phyloP scores from a whole-genome alignment of 1,139 yeast genomes.

The Sugiyamaella grinbergsii region DNA sequence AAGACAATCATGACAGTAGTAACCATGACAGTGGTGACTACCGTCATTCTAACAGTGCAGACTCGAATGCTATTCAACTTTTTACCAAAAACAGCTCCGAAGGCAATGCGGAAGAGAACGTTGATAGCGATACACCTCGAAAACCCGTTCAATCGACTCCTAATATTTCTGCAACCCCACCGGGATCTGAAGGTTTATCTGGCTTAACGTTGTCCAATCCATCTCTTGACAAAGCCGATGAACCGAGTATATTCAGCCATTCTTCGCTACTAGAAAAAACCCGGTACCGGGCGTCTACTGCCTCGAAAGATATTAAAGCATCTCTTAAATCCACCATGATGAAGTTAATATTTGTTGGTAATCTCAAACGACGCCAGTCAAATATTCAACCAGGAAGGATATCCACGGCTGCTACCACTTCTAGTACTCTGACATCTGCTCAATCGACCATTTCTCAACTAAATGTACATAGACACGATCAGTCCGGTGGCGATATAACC shows the following conservation, averaged over 20 bases:
- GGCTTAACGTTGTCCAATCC: conserved; percentile 10
- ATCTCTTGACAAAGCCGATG: conserved; percentile 12
- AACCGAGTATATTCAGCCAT: conserved; percentile 15
- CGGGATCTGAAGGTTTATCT: conserved; percentile 5
- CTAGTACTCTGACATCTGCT: conserved; percentile 20
- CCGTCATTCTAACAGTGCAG: too few relatives aligned
- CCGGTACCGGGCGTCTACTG: conserved; percentile 10
- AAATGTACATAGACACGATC: conserved; percentile 1
- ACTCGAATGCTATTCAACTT: too few relatives aligned
- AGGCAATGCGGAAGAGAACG: background rate
- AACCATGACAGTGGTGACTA: background rate
- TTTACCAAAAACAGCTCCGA: background rate
- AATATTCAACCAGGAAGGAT: background rate
- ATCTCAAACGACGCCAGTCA: conserved; percentile 15
- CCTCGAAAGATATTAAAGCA: conserved; percentile 15
- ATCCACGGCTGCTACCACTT: conserved; percentile 18
- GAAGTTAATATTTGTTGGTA: conserved; percentile 25
- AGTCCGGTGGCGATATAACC: conserved; percentile 8
- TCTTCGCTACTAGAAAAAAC: conserved; percentile 19
- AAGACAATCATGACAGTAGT: background rate
- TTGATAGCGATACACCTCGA: background rate
- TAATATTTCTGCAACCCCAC: background rate
- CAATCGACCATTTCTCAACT: conserved; percentile 10
- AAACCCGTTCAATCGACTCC: background rate
- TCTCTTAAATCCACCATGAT: conserved; percentile 25